Evolutionary conservation across 139 green algal genomes (phyloP), one percentile per base, ranked within the genome.

Genomic region (Chlamydomonas schloesseri): DNA sequence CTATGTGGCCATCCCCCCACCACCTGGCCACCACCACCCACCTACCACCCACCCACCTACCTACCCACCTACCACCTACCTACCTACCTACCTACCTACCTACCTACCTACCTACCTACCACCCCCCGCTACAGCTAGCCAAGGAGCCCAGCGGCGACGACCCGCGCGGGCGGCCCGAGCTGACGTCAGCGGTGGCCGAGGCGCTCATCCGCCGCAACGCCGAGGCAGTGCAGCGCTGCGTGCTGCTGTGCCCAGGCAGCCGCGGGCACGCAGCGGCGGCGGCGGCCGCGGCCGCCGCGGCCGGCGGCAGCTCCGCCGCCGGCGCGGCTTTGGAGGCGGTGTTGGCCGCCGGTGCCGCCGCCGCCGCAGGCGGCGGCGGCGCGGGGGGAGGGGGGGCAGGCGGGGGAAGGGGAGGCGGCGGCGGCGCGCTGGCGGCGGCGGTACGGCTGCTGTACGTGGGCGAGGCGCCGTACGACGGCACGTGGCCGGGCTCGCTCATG

Each of bases 381-480:
- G 17, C 3, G 13, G 28, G 55, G 1, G 64, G 17, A 1, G 55
- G 17, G 55, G 3, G 55, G 13, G 28, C 9, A 11, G 64, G 17
- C 3, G 55, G 17, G 55, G 3, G 55, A 21, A 2, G 55, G 18
- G 55, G 55, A 21, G 55, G 18, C 8, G 55, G 55, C 20, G 55
- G 55, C 55, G 55, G 20, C 20, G 55, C 55, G 17, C 60, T 75
- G 78, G 65, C 78, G 46, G 26, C 64, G 5, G 69, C 78, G 0
- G 78, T 84, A 55, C 78, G 78, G n/a, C 29, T 76, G 42, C 67
- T 84, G 64, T 84, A 76, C 65, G 78, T 67, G 9, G 78, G 78
- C 2, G 78, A 84, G 67, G 78, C 65, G 65, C 78, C 78, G 64
- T 84, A 84, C 78, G 78, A 84, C n/a, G 78, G 65, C 17, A 67